phyloP scores from a whole-genome alignment of 768 basidiomycete species.

The Tricholoma matsutake region DNA sequence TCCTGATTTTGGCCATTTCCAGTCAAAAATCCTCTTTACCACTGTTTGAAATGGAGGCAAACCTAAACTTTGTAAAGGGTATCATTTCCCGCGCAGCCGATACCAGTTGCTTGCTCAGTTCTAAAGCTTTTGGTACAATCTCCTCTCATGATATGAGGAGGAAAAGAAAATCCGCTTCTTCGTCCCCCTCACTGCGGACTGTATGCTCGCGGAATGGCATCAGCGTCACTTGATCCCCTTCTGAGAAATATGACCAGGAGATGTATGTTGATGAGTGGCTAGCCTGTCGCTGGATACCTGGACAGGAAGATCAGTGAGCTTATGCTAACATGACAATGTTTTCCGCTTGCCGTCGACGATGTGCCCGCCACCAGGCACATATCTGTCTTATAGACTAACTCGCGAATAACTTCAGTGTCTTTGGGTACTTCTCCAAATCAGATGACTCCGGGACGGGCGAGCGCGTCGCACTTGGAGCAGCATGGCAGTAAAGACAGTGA shows the following conservation, averaged over 20 bases:
- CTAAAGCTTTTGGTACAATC: conserved; percentile 39
- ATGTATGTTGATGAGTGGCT: no score
- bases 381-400: conserved; percentile 43
- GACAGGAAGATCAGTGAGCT: neutral
- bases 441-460: conserved; percentile 52
- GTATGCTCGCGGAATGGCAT: no score
- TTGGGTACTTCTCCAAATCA: conserved; percentile 54
- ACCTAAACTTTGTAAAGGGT: neutral
- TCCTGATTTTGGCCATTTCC: neutral
- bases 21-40: neutral
- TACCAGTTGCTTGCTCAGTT: conserved; percentile 13
- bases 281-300: conserved; percentile 44
- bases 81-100: no score
- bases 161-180: conserved; percentile 48
- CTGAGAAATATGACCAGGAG: no score
- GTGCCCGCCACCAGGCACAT: conserved; percentile 55
- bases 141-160: conserved; percentile 43
- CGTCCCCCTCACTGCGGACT: conserved; percentile 28
- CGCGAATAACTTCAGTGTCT: conserved; percentile 37
- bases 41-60: neutral
- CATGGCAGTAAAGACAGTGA: conserved; percentile 38
- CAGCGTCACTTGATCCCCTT: no score
- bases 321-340: neutral
- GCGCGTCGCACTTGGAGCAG: conserved; percentile 39
- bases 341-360: conserved; percentile 42